Conservation (phyloP, 208 protist species). For the Vickermania spadyakhi region DNA sequence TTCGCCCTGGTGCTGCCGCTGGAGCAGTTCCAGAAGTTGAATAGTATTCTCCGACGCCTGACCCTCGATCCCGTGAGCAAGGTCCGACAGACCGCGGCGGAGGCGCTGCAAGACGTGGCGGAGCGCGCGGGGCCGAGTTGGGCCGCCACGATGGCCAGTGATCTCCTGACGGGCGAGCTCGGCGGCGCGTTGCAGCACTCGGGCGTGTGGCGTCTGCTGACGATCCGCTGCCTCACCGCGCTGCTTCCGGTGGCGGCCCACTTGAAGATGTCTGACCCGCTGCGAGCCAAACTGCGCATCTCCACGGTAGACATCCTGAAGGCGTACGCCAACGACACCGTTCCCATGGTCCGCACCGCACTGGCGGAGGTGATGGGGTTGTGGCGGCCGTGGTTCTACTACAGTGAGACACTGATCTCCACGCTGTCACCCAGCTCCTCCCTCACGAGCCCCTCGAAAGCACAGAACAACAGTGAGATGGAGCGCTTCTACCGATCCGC, state of each 20-base stretch:
- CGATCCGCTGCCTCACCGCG: conserved; percentile 41
- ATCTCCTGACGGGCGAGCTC: conserved; percentile 53
- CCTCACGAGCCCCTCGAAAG: background rate
- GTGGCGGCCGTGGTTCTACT: conserved; percentile 37
- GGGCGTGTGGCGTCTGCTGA: conserved; percentile 45
- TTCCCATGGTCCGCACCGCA: conserved; percentile 66
- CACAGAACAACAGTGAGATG: background rate
- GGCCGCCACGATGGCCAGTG: conserved; percentile 38
- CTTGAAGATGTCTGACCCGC: conserved; percentile 29
- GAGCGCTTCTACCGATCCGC: background rate
- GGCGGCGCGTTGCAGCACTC: conserved; percentile 8
- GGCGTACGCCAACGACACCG: conserved; percentile 30
- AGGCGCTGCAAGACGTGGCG: conserved; percentile 36
- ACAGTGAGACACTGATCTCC: background rate
- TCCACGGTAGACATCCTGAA: conserved; percentile 33
- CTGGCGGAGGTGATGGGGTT: conserved; percentile 27
- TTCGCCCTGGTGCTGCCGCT: conserved; percentile 29
- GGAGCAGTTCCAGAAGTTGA: conserved; percentile 43
- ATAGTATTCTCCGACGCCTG: conserved; percentile 27
- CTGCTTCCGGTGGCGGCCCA: conserved; percentile 40
- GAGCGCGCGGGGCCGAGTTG: conserved; percentile 38
- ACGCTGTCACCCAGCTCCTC: background rate
- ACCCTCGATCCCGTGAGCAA: conserved; percentile 59
- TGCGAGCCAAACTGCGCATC: conserved; percentile 32
- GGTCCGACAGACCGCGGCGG: conserved; percentile 40